Evolutionary conservation across 768 basidiomycete species (phyloP), one percentile per base, ranked within the genome.

Genomic region (Termitomyces sp.): DNA sequence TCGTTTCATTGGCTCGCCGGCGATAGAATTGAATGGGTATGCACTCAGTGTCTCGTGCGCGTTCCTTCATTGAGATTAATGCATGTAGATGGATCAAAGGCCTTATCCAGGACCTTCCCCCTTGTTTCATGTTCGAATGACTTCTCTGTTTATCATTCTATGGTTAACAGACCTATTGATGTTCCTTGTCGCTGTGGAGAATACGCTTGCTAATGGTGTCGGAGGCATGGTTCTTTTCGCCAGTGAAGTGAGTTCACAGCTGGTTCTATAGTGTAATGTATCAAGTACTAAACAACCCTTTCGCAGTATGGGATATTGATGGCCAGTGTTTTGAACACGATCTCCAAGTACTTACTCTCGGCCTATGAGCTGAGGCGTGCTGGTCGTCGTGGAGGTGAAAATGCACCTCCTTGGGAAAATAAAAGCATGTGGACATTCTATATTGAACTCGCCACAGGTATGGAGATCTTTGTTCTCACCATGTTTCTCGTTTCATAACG

Each of bases 381-480:
- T 2, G 81, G 84, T 45, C 75, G 77, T 50, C 72, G 88, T 53
- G 91, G 91, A 35, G 90, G 90, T 29, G 91, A 89, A 68, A 89
- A 88, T 68, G 85, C 90, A 2, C 87, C 94, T 58, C 83, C 88
- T 44, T 98, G 97, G 97, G 95, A 99, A 70, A 89, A 94, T 65
- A 98, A 98, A 78, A 94, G 91, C 75, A 95, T 98, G 86, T 95
- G 86, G 78, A 76, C 90, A 9, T 98, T 97, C 74, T 98, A 98
- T 66, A 85, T 98, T 54, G 97, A 98, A 65, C 73, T 98, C 50
- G 76, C 79, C 25, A 95, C 94, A 39, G 94, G 96, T 95, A 59
- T 44, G 84, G 71, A 18, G 47, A 50, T 33, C 6, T 32, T 40
- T 41, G 29, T 44, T 50, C 45, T 51, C 32, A 48, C 50, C 48